Evolutionary conservation across 139 green algal genomes (phyloP).

Genomic region (Dunaliella sp.): DNA sequence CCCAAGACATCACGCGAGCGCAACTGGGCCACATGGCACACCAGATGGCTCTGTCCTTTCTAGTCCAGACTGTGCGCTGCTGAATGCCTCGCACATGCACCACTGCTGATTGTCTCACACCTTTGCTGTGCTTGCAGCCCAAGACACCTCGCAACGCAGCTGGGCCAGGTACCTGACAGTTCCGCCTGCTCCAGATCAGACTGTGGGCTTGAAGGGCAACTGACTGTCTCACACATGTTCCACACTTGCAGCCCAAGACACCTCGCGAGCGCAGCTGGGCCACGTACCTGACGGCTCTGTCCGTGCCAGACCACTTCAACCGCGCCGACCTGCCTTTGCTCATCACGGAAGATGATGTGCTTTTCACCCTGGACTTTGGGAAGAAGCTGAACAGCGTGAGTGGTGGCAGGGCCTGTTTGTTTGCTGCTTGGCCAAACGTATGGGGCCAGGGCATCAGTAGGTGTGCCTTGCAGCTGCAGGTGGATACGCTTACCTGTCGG

Average conservation of each 20-base stretch:
- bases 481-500: no score
- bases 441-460: no score
- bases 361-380: neutral
- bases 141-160: neutral
- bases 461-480: no score
- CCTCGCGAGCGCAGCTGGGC: neutral
- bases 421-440: no score
- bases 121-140: neutral
- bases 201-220: no score
- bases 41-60: no score
- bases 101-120: neutral
- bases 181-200: neutral
- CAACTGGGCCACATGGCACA: no score
- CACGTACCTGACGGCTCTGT: neutral
- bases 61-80: neutral
- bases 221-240: no score
- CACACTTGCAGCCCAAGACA: neutral
- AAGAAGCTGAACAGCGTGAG: neutral
- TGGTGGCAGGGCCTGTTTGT: neutral
- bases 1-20: no score
- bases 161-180: neutral
- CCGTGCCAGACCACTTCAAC: neutral
- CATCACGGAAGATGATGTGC: slow-evolving; percentile 8
- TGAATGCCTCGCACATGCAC: neutral
- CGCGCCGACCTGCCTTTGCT: neutral